Evolutionary conservation across 495 filamentous ascomycete species (phyloP).

Genomic region (Tuber microsphaerosporum): DNA sequence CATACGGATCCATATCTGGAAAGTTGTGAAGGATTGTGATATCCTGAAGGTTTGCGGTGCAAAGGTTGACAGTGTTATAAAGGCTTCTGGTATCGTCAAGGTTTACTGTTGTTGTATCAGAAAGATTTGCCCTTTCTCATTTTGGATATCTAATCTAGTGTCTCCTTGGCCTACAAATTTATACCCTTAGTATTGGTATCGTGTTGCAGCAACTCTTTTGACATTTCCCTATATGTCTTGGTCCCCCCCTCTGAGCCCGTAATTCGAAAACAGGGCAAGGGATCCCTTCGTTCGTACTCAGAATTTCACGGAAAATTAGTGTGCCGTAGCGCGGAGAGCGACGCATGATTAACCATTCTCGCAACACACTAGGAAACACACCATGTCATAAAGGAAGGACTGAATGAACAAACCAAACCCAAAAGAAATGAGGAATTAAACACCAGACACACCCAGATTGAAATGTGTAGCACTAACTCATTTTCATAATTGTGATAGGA

Average conservation of each 20-base stretch:
- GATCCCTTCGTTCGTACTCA: no score
- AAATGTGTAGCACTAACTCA: no score
- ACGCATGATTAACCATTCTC: no score
- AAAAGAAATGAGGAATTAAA: no score
- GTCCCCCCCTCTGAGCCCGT: background rate
- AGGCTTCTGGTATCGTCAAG: background rate
- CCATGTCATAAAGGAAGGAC: no score
- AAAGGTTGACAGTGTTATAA: background rate
- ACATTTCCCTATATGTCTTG: background rate
- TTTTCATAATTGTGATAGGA: no score
- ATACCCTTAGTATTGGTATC: slow-evolving; percentile 1
- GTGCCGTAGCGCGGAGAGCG: no score
- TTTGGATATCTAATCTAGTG: background rate
- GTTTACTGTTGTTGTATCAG: background rate
- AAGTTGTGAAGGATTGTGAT: background rate
- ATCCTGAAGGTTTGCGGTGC: background rate
- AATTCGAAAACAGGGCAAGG: slow-evolving; percentile 1
- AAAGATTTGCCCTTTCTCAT: background rate
- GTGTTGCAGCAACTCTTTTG: background rate
- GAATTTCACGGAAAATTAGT: no score
- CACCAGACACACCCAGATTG: no score
- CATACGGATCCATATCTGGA: background rate
- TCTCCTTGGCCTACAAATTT: background rate
- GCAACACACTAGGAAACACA: no score
- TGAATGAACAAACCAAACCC: no score